Evolutionary conservation across 2,329 filamentous ascomycete species (phyloP), one percentile per base, ranked within the genome.

Genomic region (Ophiocordyceps australis): DNA sequence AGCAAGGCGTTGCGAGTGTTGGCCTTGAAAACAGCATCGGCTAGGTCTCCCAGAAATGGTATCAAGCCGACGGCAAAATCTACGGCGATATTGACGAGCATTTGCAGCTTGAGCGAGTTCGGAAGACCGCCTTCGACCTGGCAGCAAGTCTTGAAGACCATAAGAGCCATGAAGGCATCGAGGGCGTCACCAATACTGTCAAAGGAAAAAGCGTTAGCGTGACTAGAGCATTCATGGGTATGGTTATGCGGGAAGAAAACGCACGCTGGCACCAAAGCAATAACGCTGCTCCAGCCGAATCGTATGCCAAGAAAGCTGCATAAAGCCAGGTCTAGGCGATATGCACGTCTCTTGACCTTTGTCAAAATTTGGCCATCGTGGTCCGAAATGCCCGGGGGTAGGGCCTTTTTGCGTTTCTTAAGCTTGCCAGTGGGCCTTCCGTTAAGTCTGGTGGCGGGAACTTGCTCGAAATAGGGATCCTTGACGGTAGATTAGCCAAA

Each of bases 381-480:
- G 16, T 74, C 57, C 12, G 83, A 86, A 27, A 95, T 69, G 28
- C 86, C 86, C 15, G 70, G 67, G 0, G 85, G 85, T 19, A 85
- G 58, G 14, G 81, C 78, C 54, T 91, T 92, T 55, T 78, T 81
- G 45, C 75, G 68, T 50, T 79, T 92, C 59, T 82, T 86, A 30
- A 65, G 61, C 47, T 83, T 91, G 40, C 69, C 72, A 4, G 48
- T 64, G 15, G 73, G 70, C 28, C 59, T 67, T 31, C 72, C 71
- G 35, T 71, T 55, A 22, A 78, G 57, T 34, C 71, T 65, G 7
- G 77, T 79, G 22, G 85, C 74, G 14, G 74, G 72, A 19, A 93
- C 72, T 37, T 72, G 62, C 47, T 92, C 81, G 41, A 85, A 92
- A 55, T 83, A 93, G 5, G 85, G 83, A 45, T 95, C 85, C 80